Conservation (phyloP, 345 rosid genomes). For the Acer campestre region DNA sequence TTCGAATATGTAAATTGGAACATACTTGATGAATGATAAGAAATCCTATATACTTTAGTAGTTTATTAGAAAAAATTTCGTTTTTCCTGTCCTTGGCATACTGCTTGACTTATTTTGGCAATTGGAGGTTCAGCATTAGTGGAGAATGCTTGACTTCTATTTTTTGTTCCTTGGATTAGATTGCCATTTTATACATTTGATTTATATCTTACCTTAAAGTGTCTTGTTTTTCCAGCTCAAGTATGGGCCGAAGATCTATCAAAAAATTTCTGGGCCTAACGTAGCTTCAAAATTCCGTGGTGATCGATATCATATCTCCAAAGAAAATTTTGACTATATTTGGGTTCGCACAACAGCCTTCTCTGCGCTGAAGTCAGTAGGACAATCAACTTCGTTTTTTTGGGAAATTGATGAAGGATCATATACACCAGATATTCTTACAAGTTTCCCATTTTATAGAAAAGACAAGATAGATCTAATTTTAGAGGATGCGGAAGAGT, state of each 20-base stretch:
- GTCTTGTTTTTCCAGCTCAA: conserved; percentile 52
- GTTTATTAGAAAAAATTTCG: background rate
- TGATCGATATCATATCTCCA: conserved; percentile 70
- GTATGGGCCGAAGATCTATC: conserved; percentile 68
- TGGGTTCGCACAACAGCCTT: conserved; percentile 91
- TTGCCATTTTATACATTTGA: background rate
- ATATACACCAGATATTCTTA: conserved; percentile 43
- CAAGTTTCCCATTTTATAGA: conserved; percentile 55
- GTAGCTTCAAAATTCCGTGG: conserved; percentile 51
- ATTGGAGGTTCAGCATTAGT: background rate
- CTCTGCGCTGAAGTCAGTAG: conserved; percentile 65
- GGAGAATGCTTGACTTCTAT: background rate
- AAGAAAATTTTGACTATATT: conserved; percentile 78
- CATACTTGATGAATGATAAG: background rate
- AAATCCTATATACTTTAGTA: background rate
- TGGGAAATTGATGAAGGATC: conserved; percentile 53
- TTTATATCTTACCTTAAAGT: conserved; percentile 10
- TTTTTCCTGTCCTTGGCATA: background rate
- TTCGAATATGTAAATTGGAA: background rate
- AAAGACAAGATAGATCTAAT: conserved; percentile 40
- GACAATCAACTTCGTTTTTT: conserved; percentile 64
- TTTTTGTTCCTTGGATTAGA: background rate
- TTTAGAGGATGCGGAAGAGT: conserved; percentile 45
- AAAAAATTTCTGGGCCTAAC: conserved; percentile 64
- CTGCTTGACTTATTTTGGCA: background rate